Conservation (phyloP, 2,329 filamentous ascomycete genomes). For the Polytolypa hystricis region DNA sequence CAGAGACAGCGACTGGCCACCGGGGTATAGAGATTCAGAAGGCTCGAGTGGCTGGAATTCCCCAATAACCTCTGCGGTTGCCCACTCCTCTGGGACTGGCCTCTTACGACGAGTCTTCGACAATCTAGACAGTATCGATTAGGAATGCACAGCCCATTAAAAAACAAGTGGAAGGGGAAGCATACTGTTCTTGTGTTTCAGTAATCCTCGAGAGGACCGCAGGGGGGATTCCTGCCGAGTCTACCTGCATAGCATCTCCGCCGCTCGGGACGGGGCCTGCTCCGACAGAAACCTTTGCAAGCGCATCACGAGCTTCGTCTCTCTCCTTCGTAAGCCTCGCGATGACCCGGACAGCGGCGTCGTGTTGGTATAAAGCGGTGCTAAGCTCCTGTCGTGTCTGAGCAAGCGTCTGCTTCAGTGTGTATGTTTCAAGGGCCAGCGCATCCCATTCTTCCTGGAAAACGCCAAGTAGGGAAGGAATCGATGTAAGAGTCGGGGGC, state of each 20-base stretch:
- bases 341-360: conserved; percentile 93
- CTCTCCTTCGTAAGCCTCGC: conserved; percentile 80
- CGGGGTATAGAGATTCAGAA: conserved; percentile 50
- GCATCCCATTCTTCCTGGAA: conserved; percentile 99
- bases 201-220: conserved; percentile 63
- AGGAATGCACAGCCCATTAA: not conserved
- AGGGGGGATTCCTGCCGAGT: conserved; percentile 65
- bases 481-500: conserved; percentile 88
- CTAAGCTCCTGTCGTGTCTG: conserved; percentile 90
- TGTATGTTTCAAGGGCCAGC: conserved; percentile 81
- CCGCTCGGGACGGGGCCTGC: conserved; percentile 39
- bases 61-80: conserved; percentile 59
- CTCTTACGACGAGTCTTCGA: conserved; percentile 86
- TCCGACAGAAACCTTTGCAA: conserved; percentile 73
- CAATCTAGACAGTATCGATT: conserved; percentile 44
- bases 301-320: conserved; percentile 80
- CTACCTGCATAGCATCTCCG: conserved; percentile 88
- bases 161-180: conserved; percentile 13
- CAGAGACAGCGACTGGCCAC: conserved; percentile 46
- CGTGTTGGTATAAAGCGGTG: conserved; percentile 89
- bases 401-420: conserved; percentile 74
- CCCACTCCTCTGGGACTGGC: conserved; percentile 74
- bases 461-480: conserved; percentile 81
- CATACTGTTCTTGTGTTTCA: conserved; percentile 67
- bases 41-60: conserved; percentile 44